Evolutionary conservation across 1,284 basidiomycete genomes (phyloP).

Genomic region (Sporisorium sorghi): DNA sequence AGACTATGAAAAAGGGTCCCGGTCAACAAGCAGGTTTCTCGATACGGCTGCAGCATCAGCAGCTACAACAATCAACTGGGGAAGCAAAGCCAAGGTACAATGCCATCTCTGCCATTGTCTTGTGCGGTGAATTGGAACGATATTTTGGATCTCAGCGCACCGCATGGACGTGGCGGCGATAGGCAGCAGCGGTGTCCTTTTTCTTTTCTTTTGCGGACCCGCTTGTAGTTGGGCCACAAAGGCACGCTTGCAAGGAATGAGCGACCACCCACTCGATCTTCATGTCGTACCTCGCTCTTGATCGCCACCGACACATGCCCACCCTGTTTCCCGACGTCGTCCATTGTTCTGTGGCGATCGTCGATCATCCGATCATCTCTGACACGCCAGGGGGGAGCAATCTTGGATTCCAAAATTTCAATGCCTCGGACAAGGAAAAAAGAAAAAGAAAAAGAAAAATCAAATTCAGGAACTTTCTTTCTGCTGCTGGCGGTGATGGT

Average conservation of each 20-base stretch:
- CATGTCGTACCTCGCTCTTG: background rate
- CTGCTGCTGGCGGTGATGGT: too few species aligned
- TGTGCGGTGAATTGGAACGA: background rate
- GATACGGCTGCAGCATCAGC: background rate
- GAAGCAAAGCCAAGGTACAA: too few species aligned
- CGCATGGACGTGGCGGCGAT: too few species aligned
- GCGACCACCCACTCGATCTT: background rate
- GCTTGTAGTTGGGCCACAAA: too few species aligned
- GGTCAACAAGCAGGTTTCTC: constrained; percentile 1
- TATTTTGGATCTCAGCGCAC: constrained; percentile 5
- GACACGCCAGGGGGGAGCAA: constrained; percentile 16
- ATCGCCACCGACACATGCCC: background rate
- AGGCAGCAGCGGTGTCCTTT: background rate
- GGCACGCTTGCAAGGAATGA: background rate
- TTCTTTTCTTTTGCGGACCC: background rate
- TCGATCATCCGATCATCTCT: constrained; percentile 16
- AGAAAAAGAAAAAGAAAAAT: too few species aligned
- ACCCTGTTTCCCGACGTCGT: background rate
- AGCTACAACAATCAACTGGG: too few species aligned
- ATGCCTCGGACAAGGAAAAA: constrained; percentile 7
- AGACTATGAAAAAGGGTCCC: constrained; percentile 2
- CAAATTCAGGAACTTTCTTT: constrained; percentile 7
- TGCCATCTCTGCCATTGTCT: background rate
- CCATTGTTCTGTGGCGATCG: constrained; percentile 10
- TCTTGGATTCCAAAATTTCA: background rate